Evolutionary conservation across 345 rosid species (phyloP), one percentile per base, ranked within the genome.

Genomic region (Iberis pinnata): DNA sequence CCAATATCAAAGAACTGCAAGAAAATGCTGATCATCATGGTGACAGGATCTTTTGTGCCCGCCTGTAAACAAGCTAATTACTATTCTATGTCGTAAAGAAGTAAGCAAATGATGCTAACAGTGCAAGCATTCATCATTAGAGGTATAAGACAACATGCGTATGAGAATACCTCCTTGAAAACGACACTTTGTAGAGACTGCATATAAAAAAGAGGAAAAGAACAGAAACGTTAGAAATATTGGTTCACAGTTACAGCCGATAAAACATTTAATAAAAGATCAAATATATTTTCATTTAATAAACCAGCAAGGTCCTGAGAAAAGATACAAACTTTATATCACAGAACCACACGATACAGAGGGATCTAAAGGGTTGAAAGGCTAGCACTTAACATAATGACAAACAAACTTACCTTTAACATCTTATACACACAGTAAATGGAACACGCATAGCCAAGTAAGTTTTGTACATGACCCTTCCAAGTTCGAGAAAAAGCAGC

Each of bases 151-250:
- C 11, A 51, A 27, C 54, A 37, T 52, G 55, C 61, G 46, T 36
- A 60, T 31, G 31, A 44, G 29, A 19, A 18, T 76, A 92, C 98
- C 98, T 81, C 94, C 82, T 88, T 92, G 83, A 92, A 92, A 44
- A 92, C 88, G 48, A 92, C 95, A 60, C 97, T 92, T 71, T 92
- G 98, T 66, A 92, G 67, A 71, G 98, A 88, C 98, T 92, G 98
- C 95, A 76, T 9, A 41, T 40, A 38, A 61, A 40, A 58, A 41
- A 56, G 69, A 42, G 44, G 11, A 41, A 59, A 29, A 26, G 58
- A 47, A 22, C 15, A 64, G 25, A 53, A 18, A 67, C 39, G 61
- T 67, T 53, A 67, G 53, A 44, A 19, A 36, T 18, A 19, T 9
- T 51, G 14, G 60, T 51, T 27, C 49, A 44, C 38, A 50, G 26